phyloP scores from a whole-genome alignment of 1,139 yeast species.

The Wickerhamomyces sp. region DNA sequence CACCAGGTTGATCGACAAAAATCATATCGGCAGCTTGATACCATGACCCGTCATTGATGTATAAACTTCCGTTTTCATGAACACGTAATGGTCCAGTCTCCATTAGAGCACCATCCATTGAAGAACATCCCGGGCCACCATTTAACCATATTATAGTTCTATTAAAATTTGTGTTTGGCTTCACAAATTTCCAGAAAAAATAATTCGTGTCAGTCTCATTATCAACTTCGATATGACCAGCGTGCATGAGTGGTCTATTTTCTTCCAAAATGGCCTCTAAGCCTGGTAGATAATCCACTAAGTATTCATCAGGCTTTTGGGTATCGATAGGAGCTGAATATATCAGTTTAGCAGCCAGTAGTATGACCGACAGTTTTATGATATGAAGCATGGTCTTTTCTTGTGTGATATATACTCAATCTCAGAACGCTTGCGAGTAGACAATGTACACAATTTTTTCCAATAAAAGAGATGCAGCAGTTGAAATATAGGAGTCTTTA shows the following conservation, averaged over 20 bases:
- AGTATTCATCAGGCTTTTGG: slow-evolving; percentile 3
- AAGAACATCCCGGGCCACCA: slow-evolving; percentile 97
- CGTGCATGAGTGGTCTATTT: slow-evolving; percentile 43
- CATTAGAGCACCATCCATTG: slow-evolving; percentile 95
- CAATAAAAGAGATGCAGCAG: too few species aligned
- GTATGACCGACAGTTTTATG: not conserved
- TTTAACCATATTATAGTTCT: slow-evolving; percentile 74
- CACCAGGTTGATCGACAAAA: slow-evolving; percentile 92
- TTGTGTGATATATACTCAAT: too few species aligned
- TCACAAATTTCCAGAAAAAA: slow-evolving; percentile 74
- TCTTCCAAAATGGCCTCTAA: slow-evolving; percentile 11
- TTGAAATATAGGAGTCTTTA: too few species aligned
- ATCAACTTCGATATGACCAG: slow-evolving; percentile 54
- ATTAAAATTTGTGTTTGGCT: slow-evolving; percentile 25
- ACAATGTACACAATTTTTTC: too few species aligned
- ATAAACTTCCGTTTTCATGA: slow-evolving; percentile 35
- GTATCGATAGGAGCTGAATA: not conserved
- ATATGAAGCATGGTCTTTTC: not conserved
- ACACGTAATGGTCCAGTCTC: slow-evolving; percentile 89
- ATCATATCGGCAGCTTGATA: slow-evolving; percentile 71
- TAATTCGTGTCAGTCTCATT: slow-evolving; percentile 34
- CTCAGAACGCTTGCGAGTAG: too few species aligned
- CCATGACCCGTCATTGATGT: slow-evolving; percentile 77
- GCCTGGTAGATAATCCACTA: slow-evolving; percentile 18
- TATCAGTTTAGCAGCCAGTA: not conserved